Base-by-base conservation (phyloP, 176 grass and related monocot genomes). In the Neostapfia colusana region DNA sequence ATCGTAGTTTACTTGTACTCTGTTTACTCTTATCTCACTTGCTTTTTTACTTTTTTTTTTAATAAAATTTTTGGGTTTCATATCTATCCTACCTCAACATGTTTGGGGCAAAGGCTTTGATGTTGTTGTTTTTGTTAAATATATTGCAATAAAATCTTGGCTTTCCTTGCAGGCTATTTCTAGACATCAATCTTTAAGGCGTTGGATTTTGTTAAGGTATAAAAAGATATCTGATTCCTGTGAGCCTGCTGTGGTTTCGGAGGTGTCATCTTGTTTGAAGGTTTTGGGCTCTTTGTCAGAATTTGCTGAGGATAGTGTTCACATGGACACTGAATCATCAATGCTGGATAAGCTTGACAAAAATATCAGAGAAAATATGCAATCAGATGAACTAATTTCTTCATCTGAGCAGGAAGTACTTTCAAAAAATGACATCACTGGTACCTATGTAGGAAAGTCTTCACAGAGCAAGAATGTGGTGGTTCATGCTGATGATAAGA, bases 231-330 rank as follows among this genome's bases (percentile, higher is more conserved):
- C 73, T 59, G 83, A 81, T 75, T 97, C 82, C 25, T 80, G 70
- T 73, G 75, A 75, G 62, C 53, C 80, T 67, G 70, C 62, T 41
- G 85, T 83, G 46, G 67, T 85, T 78, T 74, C 83, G 71, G 91
- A 93, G 79, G 86, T 93, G 73, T 89, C 86, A 85, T 88, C 79
- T 17, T 81, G 54, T 85, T 87, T 97, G 68, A 81, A 83, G 86
- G 81, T 87, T 85, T 87, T 97, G 59, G 88, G 88, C 14, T 89
- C 94, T 81, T 84, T 93, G 73, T 83, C 88, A 71, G 86, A 91
- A 80, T 58, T 57, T 45, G 73, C 71, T 48, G 79, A 87, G 39
- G 83, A 87, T 84, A 58, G 69, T 79, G 65, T 69, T 78, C 40
- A 68, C 71, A 81, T 83, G 72, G 86, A 74, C 40, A 45, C 67